phyloP scores from a whole-genome alignment of 208 protist genomes.

The Giardia muris region DNA sequence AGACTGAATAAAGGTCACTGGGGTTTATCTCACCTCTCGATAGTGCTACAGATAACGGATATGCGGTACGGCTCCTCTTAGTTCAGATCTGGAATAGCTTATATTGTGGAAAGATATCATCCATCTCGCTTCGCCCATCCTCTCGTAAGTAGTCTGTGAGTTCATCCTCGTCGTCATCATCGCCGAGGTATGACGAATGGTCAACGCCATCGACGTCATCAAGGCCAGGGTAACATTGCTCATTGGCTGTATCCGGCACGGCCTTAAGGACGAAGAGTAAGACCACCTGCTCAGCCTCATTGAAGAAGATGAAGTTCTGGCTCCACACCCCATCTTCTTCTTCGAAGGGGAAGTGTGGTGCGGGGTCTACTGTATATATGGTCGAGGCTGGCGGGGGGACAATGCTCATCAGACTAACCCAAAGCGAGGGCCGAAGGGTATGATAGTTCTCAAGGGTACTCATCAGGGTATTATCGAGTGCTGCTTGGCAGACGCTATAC shows the following conservation, averaged over 20 bases:
- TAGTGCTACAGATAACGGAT: no score
- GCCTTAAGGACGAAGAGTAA: not conserved
- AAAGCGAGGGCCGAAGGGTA: not conserved
- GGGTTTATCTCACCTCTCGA: no score
- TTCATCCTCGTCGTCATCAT: no score
- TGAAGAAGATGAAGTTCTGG: conserved; percentile 22
- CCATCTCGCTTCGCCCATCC: no score
- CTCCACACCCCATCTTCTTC: conserved; percentile 6
- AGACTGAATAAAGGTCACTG: no score
- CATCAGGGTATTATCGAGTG: not conserved
- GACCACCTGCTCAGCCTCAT: not conserved
- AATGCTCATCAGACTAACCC: not conserved
- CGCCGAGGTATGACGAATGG: no score
- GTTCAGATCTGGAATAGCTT: no score
- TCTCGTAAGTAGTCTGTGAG: no score
- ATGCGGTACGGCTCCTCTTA: no score
- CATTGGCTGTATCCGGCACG: not conserved
- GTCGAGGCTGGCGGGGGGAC: not conserved
- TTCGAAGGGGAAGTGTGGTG: not conserved
- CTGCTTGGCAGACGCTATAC: not conserved
- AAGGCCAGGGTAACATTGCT: not conserved
- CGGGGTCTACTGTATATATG: conserved; percentile 3
- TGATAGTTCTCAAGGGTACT: not conserved
- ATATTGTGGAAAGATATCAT: no score
- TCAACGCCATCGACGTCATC: not conserved